These are phyloP conservation scores for Dispira simplex DNA, from an alignment of 192 early-diverging fungal genomes.

Conservation along the genomic window DNA sequence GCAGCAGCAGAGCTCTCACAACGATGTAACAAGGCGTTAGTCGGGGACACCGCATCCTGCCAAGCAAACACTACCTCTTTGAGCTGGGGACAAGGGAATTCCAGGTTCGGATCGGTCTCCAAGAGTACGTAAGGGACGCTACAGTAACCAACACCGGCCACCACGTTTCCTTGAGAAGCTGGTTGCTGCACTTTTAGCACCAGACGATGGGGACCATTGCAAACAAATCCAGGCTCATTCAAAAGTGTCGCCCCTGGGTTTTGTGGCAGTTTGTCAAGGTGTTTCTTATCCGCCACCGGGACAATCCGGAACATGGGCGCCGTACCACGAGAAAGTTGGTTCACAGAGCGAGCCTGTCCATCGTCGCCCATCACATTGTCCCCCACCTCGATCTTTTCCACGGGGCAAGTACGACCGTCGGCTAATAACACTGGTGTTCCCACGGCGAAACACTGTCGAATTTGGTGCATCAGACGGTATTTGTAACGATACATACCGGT, in stretches of 20 bases:
- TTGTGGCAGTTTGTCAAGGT: no score
- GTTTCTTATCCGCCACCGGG: no score
- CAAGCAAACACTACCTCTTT: no score
- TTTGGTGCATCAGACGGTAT: constrained; percentile 93
- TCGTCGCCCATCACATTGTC: constrained; percentile 11
- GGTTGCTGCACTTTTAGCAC: no score
- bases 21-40: no score
- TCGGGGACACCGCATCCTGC: no score
- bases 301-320: constrained; percentile 2
- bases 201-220: constrained; percentile 9
- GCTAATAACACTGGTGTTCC: background rate
- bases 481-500: constrained; percentile 99
- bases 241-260: background rate
- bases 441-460: constrained; percentile 47
- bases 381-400: constrained; percentile 8
- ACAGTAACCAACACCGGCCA: background rate
- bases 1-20: no score
- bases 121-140: background rate
- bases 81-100: no score
- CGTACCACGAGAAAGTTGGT: background rate
- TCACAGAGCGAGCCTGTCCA: background rate
- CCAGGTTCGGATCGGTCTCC: no score
- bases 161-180: no score
- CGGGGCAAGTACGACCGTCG: background rate
- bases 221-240: constrained; percentile 1